Base-by-base conservation (phyloP, 768 basidiomycete genomes). In the Nevesoporus exiguus region DNA sequence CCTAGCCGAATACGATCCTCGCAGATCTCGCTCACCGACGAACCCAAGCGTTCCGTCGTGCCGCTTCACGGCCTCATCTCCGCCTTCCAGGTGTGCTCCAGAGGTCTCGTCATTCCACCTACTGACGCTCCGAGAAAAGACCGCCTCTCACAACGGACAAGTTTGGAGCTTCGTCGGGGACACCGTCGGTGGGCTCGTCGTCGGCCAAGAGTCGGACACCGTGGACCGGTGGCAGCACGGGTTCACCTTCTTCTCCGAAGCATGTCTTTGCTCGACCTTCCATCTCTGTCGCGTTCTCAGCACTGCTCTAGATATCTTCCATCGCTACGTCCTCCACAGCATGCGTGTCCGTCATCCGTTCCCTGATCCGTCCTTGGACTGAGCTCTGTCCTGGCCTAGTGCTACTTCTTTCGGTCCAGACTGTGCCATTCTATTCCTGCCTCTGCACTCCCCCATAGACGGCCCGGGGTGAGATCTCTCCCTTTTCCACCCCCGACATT, bases 331-430 rank as follows among this genome's bases (percentile, higher is more conserved):
- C 77, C 45, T 76, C 73, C n/a, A 61, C 74, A 22, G 66, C 66
- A 60, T 79, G 79, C 71, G 69, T 82, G 83, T 83, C 64, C 50
- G 80, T 69, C 57, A 17, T 57, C 50, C 13, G 13, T 33, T 46
- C 40, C 46, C 51, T 37, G 5, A n/a, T 25, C 25, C 48, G 19
- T 47, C 36, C 52, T 24, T 17, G 19, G 15, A 37, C 54, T 52
- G 10, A 57, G 39, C 33, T 21, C 37, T 50, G 31, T 78, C 59
- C 24, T 49, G 46, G 52, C 51, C 56, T 37, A 86, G 84, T 39
- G 79, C 82, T 2, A 81, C 83, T 5, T 79, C 80, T 42, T 77
- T 82, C 55, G 84, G 84, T 21, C 74, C 81, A 34, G 66, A 73
- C 5, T 76, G 77, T 30, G 79, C 72, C 57, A 71, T 86, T n/a